phyloP scores from a whole-genome alignment of 768 basidiomycete genomes.

The Chalciporus sphaerocephalus region DNA sequence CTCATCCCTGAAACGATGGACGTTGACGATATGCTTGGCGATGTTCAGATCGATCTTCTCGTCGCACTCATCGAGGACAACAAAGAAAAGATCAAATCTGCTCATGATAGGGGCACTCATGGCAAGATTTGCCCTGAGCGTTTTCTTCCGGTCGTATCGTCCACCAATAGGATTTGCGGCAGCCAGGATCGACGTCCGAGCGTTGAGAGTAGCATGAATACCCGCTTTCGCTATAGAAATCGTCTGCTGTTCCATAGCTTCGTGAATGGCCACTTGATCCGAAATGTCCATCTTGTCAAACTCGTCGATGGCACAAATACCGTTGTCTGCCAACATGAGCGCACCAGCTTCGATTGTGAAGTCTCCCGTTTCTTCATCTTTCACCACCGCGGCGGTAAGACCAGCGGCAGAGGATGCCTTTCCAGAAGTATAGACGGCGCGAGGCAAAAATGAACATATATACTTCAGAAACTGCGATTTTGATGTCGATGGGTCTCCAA shows the following conservation, averaged over 20 bases:
- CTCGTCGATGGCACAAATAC: slow-evolving; percentile 99
- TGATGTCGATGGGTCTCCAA: slow-evolving; percentile 96
- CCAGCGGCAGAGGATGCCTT: slow-evolving; percentile 98
- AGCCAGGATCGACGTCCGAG: slow-evolving; percentile 94
- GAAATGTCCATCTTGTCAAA: slow-evolving; percentile 99
- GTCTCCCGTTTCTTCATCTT: slow-evolving; percentile 97
- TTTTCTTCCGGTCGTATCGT: slow-evolving; percentile 92
- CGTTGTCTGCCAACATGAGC: slow-evolving; percentile 98
- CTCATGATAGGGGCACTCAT: slow-evolving; percentile 99
- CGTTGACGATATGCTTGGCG: slow-evolving; percentile 95
- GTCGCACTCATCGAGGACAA: slow-evolving; percentile 96
- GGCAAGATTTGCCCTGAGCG: slow-evolving; percentile 85
- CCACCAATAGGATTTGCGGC: slow-evolving; percentile 98
- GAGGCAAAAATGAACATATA: slow-evolving; percentile 95
- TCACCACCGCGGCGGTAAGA: slow-evolving; percentile 97
- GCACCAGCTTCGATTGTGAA: slow-evolving; percentile 99
- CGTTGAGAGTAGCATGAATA: slow-evolving; percentile 97
- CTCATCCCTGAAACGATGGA: slow-evolving; percentile 91
- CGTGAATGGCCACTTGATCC: slow-evolving; percentile 98
- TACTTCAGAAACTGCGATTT: slow-evolving; percentile 99
- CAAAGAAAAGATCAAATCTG: slow-evolving; percentile 96
- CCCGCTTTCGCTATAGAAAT: slow-evolving; percentile 99
- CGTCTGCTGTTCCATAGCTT: slow-evolving; percentile 99
- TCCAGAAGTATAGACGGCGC: slow-evolving; percentile 98
- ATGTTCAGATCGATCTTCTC: slow-evolving; percentile 89